phyloP scores from a whole-genome alignment of 2,329 filamentous ascomycete genomes.

The Ophiostoma tasmaniense region DNA sequence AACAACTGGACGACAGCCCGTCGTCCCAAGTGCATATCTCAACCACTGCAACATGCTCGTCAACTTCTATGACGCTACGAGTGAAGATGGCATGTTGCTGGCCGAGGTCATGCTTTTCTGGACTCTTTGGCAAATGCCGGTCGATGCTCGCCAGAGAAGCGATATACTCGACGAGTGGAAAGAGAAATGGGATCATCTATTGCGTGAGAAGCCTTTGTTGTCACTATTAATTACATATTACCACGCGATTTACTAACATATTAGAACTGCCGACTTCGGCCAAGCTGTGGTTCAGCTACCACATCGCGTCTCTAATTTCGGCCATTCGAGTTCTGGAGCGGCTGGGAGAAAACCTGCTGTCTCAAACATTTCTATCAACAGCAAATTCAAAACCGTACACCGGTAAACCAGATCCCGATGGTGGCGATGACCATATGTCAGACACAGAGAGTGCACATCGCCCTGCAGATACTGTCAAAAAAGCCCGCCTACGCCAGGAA shows the following conservation, averaged over 20 bases:
- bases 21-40: constrained; percentile 1
- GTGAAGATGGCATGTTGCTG: constrained; percentile 7
- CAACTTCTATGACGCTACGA: constrained; percentile 3
- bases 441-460: not conserved
- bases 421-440: not conserved
- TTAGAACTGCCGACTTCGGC: not conserved
- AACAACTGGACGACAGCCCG: not conserved
- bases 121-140: constrained; percentile 6
- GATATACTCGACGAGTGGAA: constrained; percentile 6
- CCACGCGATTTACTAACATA: not conserved
- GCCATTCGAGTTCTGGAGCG: constrained; percentile 6
- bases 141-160: not conserved
- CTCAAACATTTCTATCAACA: not conserved
- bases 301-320: not conserved
- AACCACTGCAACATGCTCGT: constrained; percentile 8
- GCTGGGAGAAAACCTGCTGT: not conserved
- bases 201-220: not conserved
- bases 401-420: not conserved
- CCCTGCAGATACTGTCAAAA: not conserved
- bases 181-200: constrained; percentile 3
- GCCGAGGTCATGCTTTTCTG: constrained; percentile 9
- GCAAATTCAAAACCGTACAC: not conserved
- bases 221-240: not conserved
- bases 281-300: constrained; percentile 5
- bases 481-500: not conserved